phyloP scores from a whole-genome alignment of 768 basidiomycete genomes.

The Neoboletus magnificus region DNA sequence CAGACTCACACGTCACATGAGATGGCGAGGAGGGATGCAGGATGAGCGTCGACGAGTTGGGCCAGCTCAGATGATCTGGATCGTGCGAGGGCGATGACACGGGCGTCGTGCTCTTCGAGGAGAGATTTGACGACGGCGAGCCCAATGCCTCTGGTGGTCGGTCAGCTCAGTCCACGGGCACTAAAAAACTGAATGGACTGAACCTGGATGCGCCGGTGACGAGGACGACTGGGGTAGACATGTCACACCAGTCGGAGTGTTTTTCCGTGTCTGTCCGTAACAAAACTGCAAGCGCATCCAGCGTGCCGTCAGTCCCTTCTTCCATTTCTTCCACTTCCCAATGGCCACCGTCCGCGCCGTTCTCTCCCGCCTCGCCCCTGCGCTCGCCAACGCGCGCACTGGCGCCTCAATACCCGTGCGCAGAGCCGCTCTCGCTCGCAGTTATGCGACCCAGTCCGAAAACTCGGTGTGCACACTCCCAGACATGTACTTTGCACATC shows the following conservation, averaged over 20 bases:
- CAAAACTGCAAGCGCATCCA: constrained; percentile 13
- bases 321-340: constrained; percentile 18
- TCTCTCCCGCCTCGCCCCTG: constrained; percentile 62
- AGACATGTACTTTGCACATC: constrained; percentile 17
- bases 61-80: constrained; percentile 62
- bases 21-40: constrained; percentile 45
- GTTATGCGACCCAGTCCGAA: constrained; percentile 61
- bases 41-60: constrained; percentile 41
- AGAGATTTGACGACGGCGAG: constrained; percentile 72
- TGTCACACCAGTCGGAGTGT: constrained; percentile 3
- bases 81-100: constrained; percentile 77
- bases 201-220: constrained; percentile 87
- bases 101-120: constrained; percentile 56
- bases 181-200: not conserved
- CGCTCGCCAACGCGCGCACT: constrained; percentile 39
- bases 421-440: constrained; percentile 45
- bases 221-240: constrained; percentile 57
- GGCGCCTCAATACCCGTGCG: constrained; percentile 42
- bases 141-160: constrained; percentile 61
- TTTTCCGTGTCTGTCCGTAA: constrained; percentile 26
- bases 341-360: constrained; percentile 62
- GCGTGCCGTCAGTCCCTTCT: not conserved
- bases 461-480: constrained; percentile 42
- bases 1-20: constrained; percentile 74
- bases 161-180: constrained; percentile 3